Conservation (phyloP, 2,329 filamentous ascomycete species). For the Talaromyces pinophilus region DNA sequence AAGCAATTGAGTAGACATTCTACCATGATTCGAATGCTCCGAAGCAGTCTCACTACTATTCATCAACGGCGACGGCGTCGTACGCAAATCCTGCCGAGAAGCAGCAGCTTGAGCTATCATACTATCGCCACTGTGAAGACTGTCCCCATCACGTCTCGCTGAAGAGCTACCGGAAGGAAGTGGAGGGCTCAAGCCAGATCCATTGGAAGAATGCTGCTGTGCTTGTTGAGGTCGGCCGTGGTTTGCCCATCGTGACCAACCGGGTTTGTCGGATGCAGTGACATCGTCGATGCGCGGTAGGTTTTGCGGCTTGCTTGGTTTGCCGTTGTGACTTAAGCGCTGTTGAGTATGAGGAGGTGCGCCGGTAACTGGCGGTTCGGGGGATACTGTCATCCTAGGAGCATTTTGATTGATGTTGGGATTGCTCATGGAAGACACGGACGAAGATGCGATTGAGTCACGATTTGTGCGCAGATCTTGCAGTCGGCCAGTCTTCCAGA, state of each 20-base stretch:
- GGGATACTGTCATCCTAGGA: conserved; percentile 4
- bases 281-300: background rate
- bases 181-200: background rate
- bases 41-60: conserved; percentile 21
- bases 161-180: background rate
- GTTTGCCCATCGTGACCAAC: conserved; percentile 16
- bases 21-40: conserved; percentile 20
- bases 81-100: conserved; percentile 21
- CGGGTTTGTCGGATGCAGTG: background rate
- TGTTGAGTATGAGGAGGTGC: background rate
- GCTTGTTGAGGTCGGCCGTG: background rate
- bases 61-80: conserved; percentile 18
- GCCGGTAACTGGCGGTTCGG: background rate
- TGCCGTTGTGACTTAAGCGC: background rate
- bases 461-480: conserved; percentile 1
- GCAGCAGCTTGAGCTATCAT: conserved; percentile 22
- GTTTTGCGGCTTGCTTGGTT: background rate
- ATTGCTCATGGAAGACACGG: conserved; percentile 16
- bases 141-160: conserved; percentile 20
- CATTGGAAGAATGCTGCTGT: background rate
- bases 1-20: conserved; percentile 17
- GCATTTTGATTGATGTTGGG: background rate
- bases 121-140: conserved; percentile 23
- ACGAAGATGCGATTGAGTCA: conserved; percentile 12
- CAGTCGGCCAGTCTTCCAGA: conserved; percentile 5